Evolutionary conservation across 116 monocot genomes (phyloP).

Genomic region (Thalassia testudinum): DNA sequence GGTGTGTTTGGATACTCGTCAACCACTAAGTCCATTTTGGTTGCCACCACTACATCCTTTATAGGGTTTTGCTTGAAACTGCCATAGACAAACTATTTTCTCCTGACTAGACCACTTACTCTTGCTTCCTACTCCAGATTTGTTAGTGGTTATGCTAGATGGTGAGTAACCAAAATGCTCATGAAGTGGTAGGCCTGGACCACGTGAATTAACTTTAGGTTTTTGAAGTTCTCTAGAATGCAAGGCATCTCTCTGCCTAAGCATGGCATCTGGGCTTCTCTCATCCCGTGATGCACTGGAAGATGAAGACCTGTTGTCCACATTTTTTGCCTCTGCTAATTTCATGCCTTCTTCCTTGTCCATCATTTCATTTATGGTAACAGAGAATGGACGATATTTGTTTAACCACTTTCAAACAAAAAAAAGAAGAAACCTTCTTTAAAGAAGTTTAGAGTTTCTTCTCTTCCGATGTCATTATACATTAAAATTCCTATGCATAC

Average conservation of each 20-base stretch:
- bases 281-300: slow-evolving; percentile 27
- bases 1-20: slow-evolving; percentile 32
- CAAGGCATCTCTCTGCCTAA: slow-evolving; percentile 26
- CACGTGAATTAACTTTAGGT: too few relatives aligned
- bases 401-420: too few relatives aligned
- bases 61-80: slow-evolving; percentile 41
- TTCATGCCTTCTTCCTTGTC: slow-evolving; percentile 20
- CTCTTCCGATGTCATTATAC: too few relatives aligned
- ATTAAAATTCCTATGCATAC: too few relatives aligned
- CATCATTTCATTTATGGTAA: too few relatives aligned
- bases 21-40: slow-evolving; percentile 27
- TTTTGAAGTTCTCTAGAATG: slow-evolving; percentile 21
- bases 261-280: slow-evolving; percentile 27
- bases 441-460: too few relatives aligned
- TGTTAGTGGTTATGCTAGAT: slow-evolving; percentile 24
- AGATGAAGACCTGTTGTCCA: slow-evolving; percentile 28
- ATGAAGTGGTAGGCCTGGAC: slow-evolving; percentile 28
- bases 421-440: too few relatives aligned
- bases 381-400: too few relatives aligned
- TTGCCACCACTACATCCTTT: slow-evolving; percentile 40
- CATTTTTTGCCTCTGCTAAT: slow-evolving; percentile 33
- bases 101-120: slow-evolving; percentile 53
- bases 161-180: slow-evolving; percentile 40
- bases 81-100: slow-evolving; percentile 20
- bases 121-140: slow-evolving; percentile 42